These are phyloP conservation scores for Zygotorulaspora florentina DNA, from an alignment of 805 yeast genomes.

Conservation along the genomic window DNA sequence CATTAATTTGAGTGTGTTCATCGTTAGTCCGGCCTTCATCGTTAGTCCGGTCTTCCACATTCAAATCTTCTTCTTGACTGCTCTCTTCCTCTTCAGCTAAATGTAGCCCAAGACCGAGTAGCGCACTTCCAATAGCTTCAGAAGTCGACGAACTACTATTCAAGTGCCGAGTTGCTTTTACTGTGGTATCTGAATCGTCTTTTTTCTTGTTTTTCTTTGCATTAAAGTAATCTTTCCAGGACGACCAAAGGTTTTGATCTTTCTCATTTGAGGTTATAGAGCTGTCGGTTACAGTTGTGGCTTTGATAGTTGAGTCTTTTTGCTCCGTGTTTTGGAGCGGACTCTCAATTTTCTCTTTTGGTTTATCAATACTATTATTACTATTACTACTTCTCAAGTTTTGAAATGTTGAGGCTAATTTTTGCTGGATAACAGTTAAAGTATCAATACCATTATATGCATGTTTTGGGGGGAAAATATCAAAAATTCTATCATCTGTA, in stretches of 20 bases:
- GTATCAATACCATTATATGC: slow-evolving; percentile 30
- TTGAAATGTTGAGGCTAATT: slow-evolving; percentile 31
- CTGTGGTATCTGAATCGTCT: slow-evolving; percentile 5
- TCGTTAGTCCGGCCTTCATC: slow-evolving; percentile 1
- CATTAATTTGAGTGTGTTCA: background rate
- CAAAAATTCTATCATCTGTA: slow-evolving; percentile 70
- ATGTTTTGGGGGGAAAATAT: slow-evolving; percentile 50
- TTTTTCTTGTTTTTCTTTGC: slow-evolving; percentile 16
- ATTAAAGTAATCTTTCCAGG: slow-evolving; percentile 30
- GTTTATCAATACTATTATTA: slow-evolving; percentile 3
- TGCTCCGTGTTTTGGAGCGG: slow-evolving; percentile 2
- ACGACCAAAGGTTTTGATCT: slow-evolving; percentile 21
- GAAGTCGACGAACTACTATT: slow-evolving; percentile 12
- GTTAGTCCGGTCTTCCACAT: background rate
- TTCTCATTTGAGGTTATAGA: slow-evolving; percentile 1
- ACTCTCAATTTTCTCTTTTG: slow-evolving; percentile 3
- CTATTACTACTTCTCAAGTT: slow-evolving; percentile 26
- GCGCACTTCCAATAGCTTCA: slow-evolving; percentile 23
- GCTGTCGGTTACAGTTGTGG: slow-evolving; percentile 2
- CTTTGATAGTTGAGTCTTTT: slow-evolving; percentile 1
- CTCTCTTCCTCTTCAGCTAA: slow-evolving; percentile 5
- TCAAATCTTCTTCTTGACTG: background rate
- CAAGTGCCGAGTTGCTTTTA: slow-evolving; percentile 13
- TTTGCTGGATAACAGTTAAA: slow-evolving; percentile 29
- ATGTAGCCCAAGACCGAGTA: slow-evolving; percentile 25